Conservation (phyloP, 2,329 filamentous ascomycete species). For the Cercospora nicotianae region DNA sequence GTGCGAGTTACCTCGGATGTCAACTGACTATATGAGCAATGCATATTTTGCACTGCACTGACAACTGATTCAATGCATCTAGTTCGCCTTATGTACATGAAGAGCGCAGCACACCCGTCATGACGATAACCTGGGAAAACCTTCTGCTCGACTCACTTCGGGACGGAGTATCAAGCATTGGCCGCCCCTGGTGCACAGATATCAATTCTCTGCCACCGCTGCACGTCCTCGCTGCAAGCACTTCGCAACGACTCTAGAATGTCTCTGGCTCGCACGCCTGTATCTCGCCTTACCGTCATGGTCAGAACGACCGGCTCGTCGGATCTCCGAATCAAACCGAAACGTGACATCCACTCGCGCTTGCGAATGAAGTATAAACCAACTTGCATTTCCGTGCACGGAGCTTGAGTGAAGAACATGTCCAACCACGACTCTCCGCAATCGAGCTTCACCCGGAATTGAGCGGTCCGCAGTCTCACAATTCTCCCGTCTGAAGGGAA, state of each 20-base stretch:
- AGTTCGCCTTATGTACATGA: not conserved
- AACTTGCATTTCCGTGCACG: constrained; percentile 16
- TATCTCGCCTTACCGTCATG: constrained; percentile 1
- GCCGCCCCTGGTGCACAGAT: constrained; percentile 10
- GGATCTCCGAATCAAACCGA: constrained; percentile 2
- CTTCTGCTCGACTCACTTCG: not conserved
- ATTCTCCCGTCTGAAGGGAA: constrained; percentile 16
- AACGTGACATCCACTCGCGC: constrained; percentile 5
- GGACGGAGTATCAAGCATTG: not conserved
- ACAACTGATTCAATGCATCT: not conserved
- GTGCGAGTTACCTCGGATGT: not conserved
- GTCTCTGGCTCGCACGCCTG: constrained; percentile 19
- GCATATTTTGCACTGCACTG: not conserved
- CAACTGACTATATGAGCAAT: not conserved
- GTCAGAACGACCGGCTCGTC: constrained; percentile 5
- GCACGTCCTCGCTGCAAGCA: constrained; percentile 5
- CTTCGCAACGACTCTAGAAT: constrained; percentile 9
- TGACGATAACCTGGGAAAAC: not conserved
- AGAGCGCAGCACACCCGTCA: not conserved
- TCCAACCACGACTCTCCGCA: constrained; percentile 20
- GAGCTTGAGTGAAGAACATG: constrained; percentile 24
- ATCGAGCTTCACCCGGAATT: constrained; percentile 13
- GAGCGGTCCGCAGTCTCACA: constrained; percentile 17
- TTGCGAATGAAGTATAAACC: constrained; percentile 16
- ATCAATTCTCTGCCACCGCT: constrained; percentile 21